These are phyloP conservation scores for Omphalea diandra DNA, from an alignment of 441 rosid species.

Conservation along the genomic window DNA sequence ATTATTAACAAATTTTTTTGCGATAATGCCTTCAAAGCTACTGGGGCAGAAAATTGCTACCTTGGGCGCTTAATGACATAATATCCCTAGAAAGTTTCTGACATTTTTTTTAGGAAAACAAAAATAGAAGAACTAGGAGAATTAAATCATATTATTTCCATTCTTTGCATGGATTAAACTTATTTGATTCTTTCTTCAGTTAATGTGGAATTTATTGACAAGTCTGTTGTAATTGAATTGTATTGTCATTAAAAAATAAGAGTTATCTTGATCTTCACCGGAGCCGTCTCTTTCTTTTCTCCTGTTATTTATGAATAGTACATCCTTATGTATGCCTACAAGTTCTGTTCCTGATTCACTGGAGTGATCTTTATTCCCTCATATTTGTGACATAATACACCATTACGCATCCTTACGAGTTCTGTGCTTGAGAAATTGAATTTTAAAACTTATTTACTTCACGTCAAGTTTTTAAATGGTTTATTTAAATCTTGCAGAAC, in stretches of 20 bases:
- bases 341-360: no score
- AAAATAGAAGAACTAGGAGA: no score
- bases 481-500: constrained; percentile 30
- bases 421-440: not conserved
- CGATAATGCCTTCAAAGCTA: not conserved
- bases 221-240: not conserved
- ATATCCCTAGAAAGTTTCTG: not conserved
- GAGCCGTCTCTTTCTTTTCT: not conserved
- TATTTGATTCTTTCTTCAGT: not conserved
- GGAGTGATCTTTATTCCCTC: no score
- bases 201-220: not conserved
- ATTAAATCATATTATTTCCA: not conserved
- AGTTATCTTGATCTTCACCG: not conserved
- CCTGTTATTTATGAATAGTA: no score
- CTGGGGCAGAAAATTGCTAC: not conserved
- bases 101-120: not conserved
- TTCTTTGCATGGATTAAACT: not conserved
- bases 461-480: not conserved
- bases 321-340: no score
- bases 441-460: not conserved
- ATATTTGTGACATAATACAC: not conserved
- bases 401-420: not conserved
- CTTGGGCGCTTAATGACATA: not conserved
- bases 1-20: not conserved
- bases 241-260: not conserved